Base-by-base conservation (phyloP, 768 basidiomycete species). In the Lactifluus echinatus region DNA sequence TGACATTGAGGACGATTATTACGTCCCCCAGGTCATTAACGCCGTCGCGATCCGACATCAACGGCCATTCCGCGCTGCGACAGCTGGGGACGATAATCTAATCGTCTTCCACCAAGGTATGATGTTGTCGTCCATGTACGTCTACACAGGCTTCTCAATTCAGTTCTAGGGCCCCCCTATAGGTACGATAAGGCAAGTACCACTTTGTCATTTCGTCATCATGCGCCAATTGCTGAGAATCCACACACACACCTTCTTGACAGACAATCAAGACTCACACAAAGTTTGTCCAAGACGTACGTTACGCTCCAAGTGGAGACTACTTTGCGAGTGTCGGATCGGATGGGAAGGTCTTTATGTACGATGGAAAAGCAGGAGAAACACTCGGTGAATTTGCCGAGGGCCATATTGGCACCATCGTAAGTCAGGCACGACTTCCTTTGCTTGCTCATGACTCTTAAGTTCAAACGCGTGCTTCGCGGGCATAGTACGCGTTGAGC, bases 231-330 rank as follows among this genome's bases (percentile, higher is more conserved):
- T 11, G 17, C 44, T 12, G 39, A 40, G 43, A 23, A 29, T 10
- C 42, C 7, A 53, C 40, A 8, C 12, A n/a, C 28, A 4, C 28
- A 15, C 4, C 31, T 12, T 46, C 19, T 40, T 4, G 51, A 10
- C 47, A 91, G 87, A 81, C 84, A 11, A 87, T 96, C 72, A 85
- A 82, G 69, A 87, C 85, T 2, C 95, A 98, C 68, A 87, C 84
- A 14, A 90, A 87, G 68, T 96, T 94, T 66, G 89, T 97, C 15
- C 91, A 95, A 71, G 92, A 95, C 58, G 81, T 97, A 34, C 80
- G 82, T 53, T 97, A 84, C 67, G 77, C 92, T 0, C 83, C 84
- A 0, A 85, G 85, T 8, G 95, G 95, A 2, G 81, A 86, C 40
- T 74, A 83, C 42, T 94, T 97, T 66, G 87, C 82, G 14, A 93